A percentile compares a stretch with the other conserved stretches of the same genome.
These are phyloP conservation scores for Lachnellula arida DNA, from an alignment of 2,329 filamentous ascomycete species.

Conservation along the genomic window DNA sequence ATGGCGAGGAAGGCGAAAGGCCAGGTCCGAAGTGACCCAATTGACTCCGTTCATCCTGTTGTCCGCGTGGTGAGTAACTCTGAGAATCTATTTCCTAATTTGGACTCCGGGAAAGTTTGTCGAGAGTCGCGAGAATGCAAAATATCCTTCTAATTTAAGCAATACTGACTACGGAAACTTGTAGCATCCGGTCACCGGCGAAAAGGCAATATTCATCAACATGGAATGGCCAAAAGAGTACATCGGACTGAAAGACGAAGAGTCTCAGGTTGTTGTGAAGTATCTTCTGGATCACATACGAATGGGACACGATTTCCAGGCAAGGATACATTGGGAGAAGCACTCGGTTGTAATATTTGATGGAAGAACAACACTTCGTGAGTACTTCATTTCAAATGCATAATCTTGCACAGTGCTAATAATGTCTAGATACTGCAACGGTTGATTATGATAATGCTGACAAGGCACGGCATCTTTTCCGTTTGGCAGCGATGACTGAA, in stretches of 20 bases:
- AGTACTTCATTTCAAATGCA: slow-evolving; percentile 15
- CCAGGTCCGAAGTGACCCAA: slow-evolving; percentile 55
- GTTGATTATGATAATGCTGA: slow-evolving; percentile 45
- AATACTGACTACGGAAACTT: too few species aligned
- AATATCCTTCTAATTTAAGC: too few species aligned
- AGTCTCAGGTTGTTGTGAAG: slow-evolving; percentile 61
- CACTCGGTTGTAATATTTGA: slow-evolving; percentile 48
- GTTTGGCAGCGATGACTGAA: slow-evolving; percentile 44
- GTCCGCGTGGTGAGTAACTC: slow-evolving; percentile 47
- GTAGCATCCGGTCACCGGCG: slow-evolving; percentile 63
- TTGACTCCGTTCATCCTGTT: slow-evolving; percentile 63
- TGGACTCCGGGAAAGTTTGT: too few species aligned
- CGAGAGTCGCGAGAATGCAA: too few species aligned
- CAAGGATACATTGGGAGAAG: slow-evolving; percentile 62
- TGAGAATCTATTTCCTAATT: too few species aligned
- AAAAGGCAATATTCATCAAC: slow-evolving; percentile 69
- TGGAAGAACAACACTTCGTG: slow-evolving; percentile 43
- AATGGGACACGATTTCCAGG: slow-evolving; percentile 62
- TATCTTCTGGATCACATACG: slow-evolving; percentile 66
- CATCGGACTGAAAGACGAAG: slow-evolving; percentile 61
- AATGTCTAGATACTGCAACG: slow-evolving; percentile 41
- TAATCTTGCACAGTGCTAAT: slow-evolving; percentile 1
- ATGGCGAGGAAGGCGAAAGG: slow-evolving; percentile 52
- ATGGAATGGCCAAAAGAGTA: slow-evolving; percentile 62
- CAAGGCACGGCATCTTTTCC: slow-evolving; percentile 45